These are phyloP conservation scores for Macrophomina tecta DNA, from an alignment of 2,329 filamentous ascomycete species.

Conservation along the genomic window DNA sequence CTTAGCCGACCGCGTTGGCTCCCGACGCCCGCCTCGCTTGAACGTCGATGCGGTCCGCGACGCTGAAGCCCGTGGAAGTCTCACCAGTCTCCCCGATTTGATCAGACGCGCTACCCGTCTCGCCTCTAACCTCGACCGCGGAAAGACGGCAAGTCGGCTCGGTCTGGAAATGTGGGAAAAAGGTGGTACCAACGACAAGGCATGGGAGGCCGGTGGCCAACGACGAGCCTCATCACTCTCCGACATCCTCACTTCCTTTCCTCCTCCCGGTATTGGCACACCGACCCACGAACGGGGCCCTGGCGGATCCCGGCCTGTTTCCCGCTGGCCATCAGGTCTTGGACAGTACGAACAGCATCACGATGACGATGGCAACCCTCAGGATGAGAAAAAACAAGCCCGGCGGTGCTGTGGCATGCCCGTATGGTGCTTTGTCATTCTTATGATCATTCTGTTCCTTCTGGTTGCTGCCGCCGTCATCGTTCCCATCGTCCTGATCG, in stretches of 20 bases:
- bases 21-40: conserved; percentile 69
- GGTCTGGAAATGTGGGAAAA: conserved; percentile 57
- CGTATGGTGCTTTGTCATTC: conserved; percentile 74
- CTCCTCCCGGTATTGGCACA: conserved; percentile 62
- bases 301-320: conserved; percentile 7
- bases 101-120: conserved; percentile 87
- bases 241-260: conserved; percentile 70
- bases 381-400: conserved; percentile 45
- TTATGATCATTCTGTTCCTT: conserved; percentile 69
- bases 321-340: conserved; percentile 16
- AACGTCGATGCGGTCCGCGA: conserved; percentile 82
- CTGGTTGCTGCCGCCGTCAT: conserved; percentile 82
- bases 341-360: conserved; percentile 15
- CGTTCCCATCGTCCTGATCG: conserved; percentile 71
- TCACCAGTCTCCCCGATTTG: conserved; percentile 90
- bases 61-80: conserved; percentile 82
- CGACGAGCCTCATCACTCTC: conserved; percentile 58
- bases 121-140: conserved; percentile 86
- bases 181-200: conserved; percentile 41
- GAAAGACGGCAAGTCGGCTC: conserved; percentile 68
- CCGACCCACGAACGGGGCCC: conserved; percentile 36
- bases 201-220: conserved; percentile 33
- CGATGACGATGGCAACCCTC: conserved; percentile 29
- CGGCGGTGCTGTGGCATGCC: conserved; percentile 85
- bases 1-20: conserved; percentile 50